Evolutionary conservation across 164 flowering plant species (phyloP).

Genomic region (Aristolochia contorta): DNA sequence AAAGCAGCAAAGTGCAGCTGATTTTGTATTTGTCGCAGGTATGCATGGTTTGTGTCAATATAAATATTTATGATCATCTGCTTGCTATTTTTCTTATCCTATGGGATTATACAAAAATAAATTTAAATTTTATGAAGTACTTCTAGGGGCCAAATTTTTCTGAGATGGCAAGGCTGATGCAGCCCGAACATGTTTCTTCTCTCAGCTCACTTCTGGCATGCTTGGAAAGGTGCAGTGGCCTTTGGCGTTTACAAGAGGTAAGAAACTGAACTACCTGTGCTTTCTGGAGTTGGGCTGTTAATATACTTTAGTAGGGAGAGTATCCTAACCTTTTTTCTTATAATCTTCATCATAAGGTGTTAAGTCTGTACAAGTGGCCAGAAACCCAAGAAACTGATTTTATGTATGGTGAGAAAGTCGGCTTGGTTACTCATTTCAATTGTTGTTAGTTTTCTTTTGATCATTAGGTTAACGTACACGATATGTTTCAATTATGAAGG

Average conservation of each 20-base stretch:
- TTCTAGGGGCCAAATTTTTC: constrained; percentile 63
- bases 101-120: background rate
- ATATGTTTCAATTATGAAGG: constrained; percentile 26
- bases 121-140: background rate
- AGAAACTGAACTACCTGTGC: background rate
- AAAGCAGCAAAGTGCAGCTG: constrained; percentile 46
- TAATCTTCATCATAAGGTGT: constrained; percentile 26
- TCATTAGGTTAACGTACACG: background rate
- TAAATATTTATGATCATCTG: background rate
- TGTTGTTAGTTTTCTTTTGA: background rate
- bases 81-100: background rate
- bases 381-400: constrained; percentile 68
- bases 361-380: constrained; percentile 71
- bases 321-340: background rate
- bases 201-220: constrained; percentile 65
- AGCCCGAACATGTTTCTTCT: constrained; percentile 44
- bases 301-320: too few relatives aligned
- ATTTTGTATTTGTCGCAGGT: constrained; percentile 61
- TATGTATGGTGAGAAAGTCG: constrained; percentile 39
- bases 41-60: constrained; percentile 13
- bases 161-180: constrained; percentile 33
- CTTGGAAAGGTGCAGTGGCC: constrained; percentile 56
- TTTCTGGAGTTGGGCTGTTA: background rate
- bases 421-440: constrained; percentile 7
- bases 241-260: constrained; percentile 85